Evolutionary conservation across 1,139 yeast species (phyloP).

Genomic region (Suhomyces atakaporum): DNA sequence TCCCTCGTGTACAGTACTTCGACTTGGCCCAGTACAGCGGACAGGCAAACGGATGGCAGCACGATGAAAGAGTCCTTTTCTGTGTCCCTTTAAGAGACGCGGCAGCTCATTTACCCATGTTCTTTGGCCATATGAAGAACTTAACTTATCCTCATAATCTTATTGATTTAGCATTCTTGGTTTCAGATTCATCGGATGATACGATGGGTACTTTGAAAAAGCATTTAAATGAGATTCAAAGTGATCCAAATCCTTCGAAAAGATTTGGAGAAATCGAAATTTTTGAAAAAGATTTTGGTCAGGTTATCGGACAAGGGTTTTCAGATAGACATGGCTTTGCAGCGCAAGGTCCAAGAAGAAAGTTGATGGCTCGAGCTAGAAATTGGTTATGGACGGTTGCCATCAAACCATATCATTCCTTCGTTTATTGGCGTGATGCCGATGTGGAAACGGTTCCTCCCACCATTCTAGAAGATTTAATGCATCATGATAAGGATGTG

Average conservation of each 20-base stretch:
- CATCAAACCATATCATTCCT: slow-evolving; percentile 53
- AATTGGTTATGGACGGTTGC: slow-evolving; percentile 57
- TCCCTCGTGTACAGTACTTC: slow-evolving; percentile 37
- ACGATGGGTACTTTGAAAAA: slow-evolving; percentile 51
- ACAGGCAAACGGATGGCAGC: slow-evolving; percentile 53
- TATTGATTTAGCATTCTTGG: slow-evolving; percentile 59
- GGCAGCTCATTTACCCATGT: slow-evolving; percentile 64
- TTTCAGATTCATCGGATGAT: slow-evolving; percentile 59
- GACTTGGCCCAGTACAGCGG: slow-evolving; percentile 51
- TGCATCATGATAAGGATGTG: slow-evolving; percentile 56
- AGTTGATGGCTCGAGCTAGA: slow-evolving; percentile 56
- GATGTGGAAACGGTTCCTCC: slow-evolving; percentile 56
- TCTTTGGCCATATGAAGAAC: slow-evolving; percentile 57
- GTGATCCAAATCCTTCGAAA: slow-evolving; percentile 39
- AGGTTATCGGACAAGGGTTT: slow-evolving; percentile 53
- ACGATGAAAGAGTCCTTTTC: slow-evolving; percentile 54
- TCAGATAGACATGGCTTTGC: slow-evolving; percentile 56
- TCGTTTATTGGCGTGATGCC: slow-evolving; percentile 59
- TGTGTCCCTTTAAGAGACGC: slow-evolving; percentile 66
- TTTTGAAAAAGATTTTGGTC: slow-evolving; percentile 55
- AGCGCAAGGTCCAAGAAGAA: slow-evolving; percentile 56
- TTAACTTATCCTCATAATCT: slow-evolving; percentile 59
- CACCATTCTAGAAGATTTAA: slow-evolving; percentile 52
- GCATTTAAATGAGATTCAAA: slow-evolving; percentile 47
- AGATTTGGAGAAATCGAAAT: slow-evolving; percentile 60